Evolutionary conservation across 306 rosid genomes (phyloP).

Genomic region (Lotus japonicus): DNA sequence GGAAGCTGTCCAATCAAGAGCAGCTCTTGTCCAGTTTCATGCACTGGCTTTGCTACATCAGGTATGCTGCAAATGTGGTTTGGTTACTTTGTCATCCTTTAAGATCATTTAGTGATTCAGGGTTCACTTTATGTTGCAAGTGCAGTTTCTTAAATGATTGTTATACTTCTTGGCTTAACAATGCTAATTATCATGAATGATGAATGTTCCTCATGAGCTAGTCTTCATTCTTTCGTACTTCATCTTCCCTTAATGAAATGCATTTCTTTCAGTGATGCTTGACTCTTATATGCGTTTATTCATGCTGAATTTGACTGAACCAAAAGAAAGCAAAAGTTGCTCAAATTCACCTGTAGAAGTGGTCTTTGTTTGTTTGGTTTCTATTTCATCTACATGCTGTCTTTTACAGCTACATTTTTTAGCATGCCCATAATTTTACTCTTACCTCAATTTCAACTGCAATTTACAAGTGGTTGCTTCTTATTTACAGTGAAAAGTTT

Average conservation of each 20-base stretch:
- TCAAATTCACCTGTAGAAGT: too few species aligned
- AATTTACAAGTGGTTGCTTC: conserved; percentile 11
- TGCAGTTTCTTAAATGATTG: conserved; percentile 9
- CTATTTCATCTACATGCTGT: too few species aligned
- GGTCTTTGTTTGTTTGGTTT: too few species aligned
- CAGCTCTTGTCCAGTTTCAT: conserved; percentile 98
- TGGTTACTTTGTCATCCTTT: neutral
- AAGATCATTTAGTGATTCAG: conserved; percentile 12
- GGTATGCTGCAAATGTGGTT: conserved; percentile 43
- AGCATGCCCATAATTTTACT: too few species aligned
- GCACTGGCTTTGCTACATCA: conserved; percentile 93
- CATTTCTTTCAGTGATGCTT: conserved; percentile 2
- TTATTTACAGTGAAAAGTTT: neutral
- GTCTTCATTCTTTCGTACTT: neutral
- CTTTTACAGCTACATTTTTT: too few species aligned
- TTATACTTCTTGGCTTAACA: conserved; percentile 15
- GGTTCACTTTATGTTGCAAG: neutral
- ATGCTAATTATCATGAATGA: conserved; percentile 2
- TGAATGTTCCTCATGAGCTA: neutral
- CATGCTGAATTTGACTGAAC: neutral
- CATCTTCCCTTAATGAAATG: neutral
- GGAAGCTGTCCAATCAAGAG: conserved; percentile 98
- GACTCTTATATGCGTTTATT: conserved; percentile 12
- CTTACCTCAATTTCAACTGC: too few species aligned
- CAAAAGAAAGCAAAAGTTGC: neutral